Conservation (phyloP, 2,329 filamentous ascomycete species). For the Aspergillus vadensis region DNA sequence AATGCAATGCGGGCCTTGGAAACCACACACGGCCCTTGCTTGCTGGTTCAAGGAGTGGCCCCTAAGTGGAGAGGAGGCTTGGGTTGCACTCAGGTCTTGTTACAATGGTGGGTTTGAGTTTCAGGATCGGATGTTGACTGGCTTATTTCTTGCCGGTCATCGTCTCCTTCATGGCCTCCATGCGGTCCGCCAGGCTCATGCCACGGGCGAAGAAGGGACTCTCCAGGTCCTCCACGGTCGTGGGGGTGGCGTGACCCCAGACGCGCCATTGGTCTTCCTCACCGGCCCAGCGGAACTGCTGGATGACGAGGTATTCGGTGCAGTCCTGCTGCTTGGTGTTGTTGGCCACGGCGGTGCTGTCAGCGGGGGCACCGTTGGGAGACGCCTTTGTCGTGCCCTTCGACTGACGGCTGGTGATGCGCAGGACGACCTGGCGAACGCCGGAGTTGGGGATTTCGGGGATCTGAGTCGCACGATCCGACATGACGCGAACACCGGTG, state of each 20-base stretch:
- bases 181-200: conserved; percentile 37
- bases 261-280: conserved; percentile 51
- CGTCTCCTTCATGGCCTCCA: conserved; percentile 34
- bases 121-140: neutral
- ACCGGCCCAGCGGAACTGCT: conserved; percentile 47
- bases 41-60: neutral
- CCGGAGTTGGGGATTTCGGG: conserved; percentile 42
- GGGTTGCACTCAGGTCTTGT: neutral
- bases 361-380: too few species aligned
- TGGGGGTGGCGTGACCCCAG: conserved; percentile 53
- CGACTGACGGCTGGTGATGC: conserved; percentile 42
- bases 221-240: conserved; percentile 41
- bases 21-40: neutral
- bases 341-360: neutral
- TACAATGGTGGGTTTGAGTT: neutral
- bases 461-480: conserved; percentile 46
- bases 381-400: conserved; percentile 26
- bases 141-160: conserved; percentile 20
- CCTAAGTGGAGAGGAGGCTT: neutral
- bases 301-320: conserved; percentile 55
- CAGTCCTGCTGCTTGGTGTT: conserved; percentile 45
- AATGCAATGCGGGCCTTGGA: neutral
- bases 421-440: conserved; percentile 43
- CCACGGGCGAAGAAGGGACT: conserved; percentile 40
- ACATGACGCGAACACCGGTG: conserved; percentile 41